Percentiles rank a stretch among this genome's conserved stretches.
Conservation (phyloP, 2,329 filamentous ascomycete genomes). For the Colletotrichum plurivorum region DNA sequence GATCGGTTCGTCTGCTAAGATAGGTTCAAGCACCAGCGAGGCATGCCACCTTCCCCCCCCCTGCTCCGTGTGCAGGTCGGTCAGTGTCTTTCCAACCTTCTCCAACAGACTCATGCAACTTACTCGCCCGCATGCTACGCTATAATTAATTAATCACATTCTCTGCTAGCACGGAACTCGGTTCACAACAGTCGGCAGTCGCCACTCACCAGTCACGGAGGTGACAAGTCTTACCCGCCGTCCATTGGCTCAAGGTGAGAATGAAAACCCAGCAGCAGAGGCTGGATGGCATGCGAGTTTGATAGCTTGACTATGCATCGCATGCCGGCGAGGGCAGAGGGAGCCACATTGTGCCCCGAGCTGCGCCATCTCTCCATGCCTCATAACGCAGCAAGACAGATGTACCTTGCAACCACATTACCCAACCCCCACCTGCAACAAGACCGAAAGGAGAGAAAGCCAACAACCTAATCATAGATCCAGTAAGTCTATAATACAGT, state of each 20-base stretch:
- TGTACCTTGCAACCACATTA: conserved; percentile 10
- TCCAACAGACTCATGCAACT: conserved; percentile 23
- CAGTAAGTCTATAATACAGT: neutral
- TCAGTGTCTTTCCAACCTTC: neutral
- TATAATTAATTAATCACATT: conserved; percentile 18
- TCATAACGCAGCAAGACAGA: conserved; percentile 1
- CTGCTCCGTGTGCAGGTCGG: conserved; percentile 7
- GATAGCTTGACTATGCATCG: conserved; percentile 30
- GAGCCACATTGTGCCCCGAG: conserved; percentile 15
- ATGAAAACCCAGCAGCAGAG: conserved; percentile 1
- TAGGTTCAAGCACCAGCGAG: conserved; percentile 9
- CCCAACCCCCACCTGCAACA: conserved; percentile 30
- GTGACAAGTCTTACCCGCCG: neutral
- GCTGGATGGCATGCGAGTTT: conserved; percentile 25
- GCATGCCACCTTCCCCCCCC: conserved; percentile 17
- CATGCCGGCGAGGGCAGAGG: conserved; percentile 13
- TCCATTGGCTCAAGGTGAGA: conserved; percentile 11
- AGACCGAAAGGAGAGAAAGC: neutral
- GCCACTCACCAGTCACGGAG: conserved; percentile 13
- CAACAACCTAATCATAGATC: neutral
- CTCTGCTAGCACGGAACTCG: conserved; percentile 3
- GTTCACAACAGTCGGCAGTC: conserved; percentile 6
- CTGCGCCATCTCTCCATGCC: conserved; percentile 17
- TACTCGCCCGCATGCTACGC: conserved; percentile 23
- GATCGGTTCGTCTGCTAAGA: conserved; percentile 23